These are phyloP conservation scores for Zizania palustris DNA, from an alignment of 202 grass and related monocot species.

Conservation along the genomic window DNA sequence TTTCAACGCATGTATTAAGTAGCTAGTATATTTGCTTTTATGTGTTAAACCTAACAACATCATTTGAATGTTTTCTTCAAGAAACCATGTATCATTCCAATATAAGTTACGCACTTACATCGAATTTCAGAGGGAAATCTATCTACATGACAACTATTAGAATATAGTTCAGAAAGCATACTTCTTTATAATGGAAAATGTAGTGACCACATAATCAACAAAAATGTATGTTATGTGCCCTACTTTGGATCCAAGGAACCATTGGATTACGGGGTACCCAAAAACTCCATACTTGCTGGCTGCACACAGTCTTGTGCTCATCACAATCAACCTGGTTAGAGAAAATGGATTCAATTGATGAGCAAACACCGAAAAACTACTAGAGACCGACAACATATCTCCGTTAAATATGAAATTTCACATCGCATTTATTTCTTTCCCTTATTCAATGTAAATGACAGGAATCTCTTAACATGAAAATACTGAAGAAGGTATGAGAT, in stretches of 20 bases:
- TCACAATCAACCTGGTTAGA: conserved; percentile 80
- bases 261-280: conserved; percentile 90
- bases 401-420: background rate
- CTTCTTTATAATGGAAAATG: conserved; percentile 17
- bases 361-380: conserved; percentile 6
- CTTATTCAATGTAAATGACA: background rate
- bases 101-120: background rate
- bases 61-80: background rate
- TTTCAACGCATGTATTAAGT: background rate
- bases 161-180: conserved; percentile 46
- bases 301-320: conserved; percentile 79
- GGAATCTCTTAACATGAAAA: background rate
- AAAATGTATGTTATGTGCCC: conserved; percentile 48
- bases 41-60: background rate
- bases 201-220: background rate
- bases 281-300: conserved; percentile 93
- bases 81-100: background rate
- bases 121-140: background rate
- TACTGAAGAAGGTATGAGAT: background rate
- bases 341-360: conserved; percentile 16
- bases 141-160: background rate
- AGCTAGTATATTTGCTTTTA: conserved; percentile 16
- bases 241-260: conserved; percentile 93
- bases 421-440: background rate
- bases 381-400: conserved; percentile 17